Conservation (phyloP, 306 rosid genomes). For the Lathyrus sativus region DNA sequence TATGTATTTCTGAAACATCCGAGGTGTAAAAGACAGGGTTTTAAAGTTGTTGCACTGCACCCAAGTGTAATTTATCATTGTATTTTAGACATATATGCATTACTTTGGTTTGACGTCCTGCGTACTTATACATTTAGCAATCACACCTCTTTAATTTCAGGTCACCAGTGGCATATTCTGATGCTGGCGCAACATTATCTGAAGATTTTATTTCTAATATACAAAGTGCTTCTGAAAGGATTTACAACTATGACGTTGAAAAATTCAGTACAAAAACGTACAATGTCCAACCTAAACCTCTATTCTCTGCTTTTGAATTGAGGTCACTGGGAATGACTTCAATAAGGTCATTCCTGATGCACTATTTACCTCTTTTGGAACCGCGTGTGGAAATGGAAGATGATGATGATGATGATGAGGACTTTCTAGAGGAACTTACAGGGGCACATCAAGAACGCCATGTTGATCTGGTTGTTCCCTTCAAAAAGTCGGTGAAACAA, state of each 20-base stretch:
- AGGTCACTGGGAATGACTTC: conserved; percentile 62
- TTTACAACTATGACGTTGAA: conserved; percentile 49
- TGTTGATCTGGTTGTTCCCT: conserved; percentile 62
- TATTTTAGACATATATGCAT: conserved; percentile 1
- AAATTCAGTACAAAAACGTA: conserved; percentile 65
- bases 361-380: conserved; percentile 88
- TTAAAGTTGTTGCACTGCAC: conserved; percentile 9
- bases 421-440: conserved; percentile 55
- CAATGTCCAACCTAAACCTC: conserved; percentile 70
- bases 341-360: conserved; percentile 66
- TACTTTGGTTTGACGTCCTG: conserved; percentile 28
- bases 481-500: conserved; percentile 80
- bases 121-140: conserved; percentile 12
- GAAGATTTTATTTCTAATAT: conserved; percentile 60
- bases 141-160: conserved; percentile 58
- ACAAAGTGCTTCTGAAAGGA: conserved; percentile 45
- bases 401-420: conserved; percentile 76
- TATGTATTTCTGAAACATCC: background rate
- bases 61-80: background rate
- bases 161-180: conserved; percentile 69
- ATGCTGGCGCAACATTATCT: conserved; percentile 68
- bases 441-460: conserved; percentile 46
- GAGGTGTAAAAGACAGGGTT: background rate
- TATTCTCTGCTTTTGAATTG: conserved; percentile 76
- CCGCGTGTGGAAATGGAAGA: conserved; percentile 69